Conservation (phyloP, 495 filamentous ascomycete species). For the Penicillium waksmanii region DNA sequence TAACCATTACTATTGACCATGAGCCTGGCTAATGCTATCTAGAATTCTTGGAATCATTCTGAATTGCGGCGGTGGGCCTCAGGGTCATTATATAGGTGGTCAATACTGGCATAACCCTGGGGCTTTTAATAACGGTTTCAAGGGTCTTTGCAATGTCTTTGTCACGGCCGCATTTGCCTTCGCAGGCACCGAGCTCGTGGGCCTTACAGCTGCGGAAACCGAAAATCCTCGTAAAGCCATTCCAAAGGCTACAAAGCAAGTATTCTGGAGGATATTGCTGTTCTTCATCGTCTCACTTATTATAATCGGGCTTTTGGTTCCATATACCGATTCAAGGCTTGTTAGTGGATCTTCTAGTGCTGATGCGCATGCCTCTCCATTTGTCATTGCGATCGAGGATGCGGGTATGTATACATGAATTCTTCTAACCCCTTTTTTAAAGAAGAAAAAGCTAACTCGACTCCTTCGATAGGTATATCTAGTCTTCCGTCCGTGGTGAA, state of each 20-base stretch:
- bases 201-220: conserved; percentile 85
- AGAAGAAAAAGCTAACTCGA: too few relatives aligned
- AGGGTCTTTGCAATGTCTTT: conserved; percentile 90
- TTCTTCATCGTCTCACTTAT: conserved; percentile 81
- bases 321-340: conserved; percentile 65
- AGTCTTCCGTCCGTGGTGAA: conserved; percentile 86
- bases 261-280: conserved; percentile 92
- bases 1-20: too few relatives aligned
- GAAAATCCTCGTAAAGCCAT: conserved; percentile 84
- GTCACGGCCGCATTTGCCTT: conserved; percentile 94
- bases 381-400: conserved; percentile 84
- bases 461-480: not conserved
- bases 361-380: conserved; percentile 79
- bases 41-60: conserved; percentile 80
- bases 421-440: not conserved
- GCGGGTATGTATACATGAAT: conserved; percentile 62
- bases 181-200: conserved; percentile 89
- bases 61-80: conserved; percentile 76
- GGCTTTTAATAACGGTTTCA: conserved; percentile 91
- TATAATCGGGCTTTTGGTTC: conserved; percentile 74
- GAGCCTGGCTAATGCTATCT: not conserved
- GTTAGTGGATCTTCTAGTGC: conserved; percentile 55
- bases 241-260: conserved; percentile 86
- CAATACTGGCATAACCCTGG: conserved; percentile 80
- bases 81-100: conserved; percentile 79